A percentile compares a stretch with the other conserved stretches of the same genome.
Conservation (phyloP, 202 grass and related monocot genomes). For the Cymbopogon flexuosus region DNA sequence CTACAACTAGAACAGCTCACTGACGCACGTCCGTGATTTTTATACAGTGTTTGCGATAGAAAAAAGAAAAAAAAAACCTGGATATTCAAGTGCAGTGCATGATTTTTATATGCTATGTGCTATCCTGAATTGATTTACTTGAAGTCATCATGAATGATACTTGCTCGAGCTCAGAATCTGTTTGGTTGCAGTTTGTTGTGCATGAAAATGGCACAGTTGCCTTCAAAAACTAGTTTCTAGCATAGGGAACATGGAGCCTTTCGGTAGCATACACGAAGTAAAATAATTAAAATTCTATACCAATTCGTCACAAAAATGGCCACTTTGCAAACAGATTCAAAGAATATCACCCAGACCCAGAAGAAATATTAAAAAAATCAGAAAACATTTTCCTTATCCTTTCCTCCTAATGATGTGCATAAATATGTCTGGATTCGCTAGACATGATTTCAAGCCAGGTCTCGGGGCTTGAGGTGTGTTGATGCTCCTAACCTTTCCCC, state of each 20-base stretch:
- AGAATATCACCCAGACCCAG: not conserved
- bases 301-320: not conserved
- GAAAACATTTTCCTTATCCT: not conserved
- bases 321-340: not conserved
- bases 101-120: not conserved
- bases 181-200: not conserved
- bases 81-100: not conserved
- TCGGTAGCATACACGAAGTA: not conserved
- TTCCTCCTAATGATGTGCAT: not conserved
- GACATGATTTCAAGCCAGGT: not conserved
- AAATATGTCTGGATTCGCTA: not conserved
- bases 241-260: not conserved
- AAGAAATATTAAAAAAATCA: not conserved
- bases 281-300: not conserved
- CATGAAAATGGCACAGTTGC: not conserved
- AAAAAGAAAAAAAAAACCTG: not conserved
- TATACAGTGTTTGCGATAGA: not conserved
- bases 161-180: not conserved
- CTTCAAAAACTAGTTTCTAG: not conserved
- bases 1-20: not conserved
- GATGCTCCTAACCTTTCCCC: not conserved
- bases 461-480: not conserved
- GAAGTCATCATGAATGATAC: not conserved
- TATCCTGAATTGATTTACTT: not conserved
- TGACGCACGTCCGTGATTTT: not conserved